phyloP scores from a whole-genome alignment of 352 stramenopile species.

The Thalassiosira allenii region DNA sequence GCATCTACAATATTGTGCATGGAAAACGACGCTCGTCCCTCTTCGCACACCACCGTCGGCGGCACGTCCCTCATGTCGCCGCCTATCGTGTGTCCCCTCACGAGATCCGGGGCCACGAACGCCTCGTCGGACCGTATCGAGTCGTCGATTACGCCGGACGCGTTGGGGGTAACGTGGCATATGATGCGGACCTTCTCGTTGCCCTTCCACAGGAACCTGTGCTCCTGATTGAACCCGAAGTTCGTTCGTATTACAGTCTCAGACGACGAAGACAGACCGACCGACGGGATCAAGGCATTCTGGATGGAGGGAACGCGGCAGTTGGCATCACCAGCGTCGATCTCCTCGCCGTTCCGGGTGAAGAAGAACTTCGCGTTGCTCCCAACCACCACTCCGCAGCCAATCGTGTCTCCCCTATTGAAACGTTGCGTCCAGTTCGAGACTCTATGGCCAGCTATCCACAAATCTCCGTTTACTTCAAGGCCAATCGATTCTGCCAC shows the following conservation, averaged over 20 bases:
- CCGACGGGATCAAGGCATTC: slow-evolving; percentile 19
- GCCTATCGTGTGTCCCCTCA: slow-evolving; percentile 11
- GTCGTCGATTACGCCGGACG: not conserved
- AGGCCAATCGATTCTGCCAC: slow-evolving; percentile 19
- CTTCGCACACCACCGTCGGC: not conserved
- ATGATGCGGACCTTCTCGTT: slow-evolving; percentile 19
- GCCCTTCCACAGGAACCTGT: slow-evolving; percentile 32
- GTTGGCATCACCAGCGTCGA: slow-evolving; percentile 4
- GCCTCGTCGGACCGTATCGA: slow-evolving; percentile 13
- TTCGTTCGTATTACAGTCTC: slow-evolving; percentile 32
- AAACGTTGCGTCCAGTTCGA: slow-evolving; percentile 23
- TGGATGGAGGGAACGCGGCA: slow-evolving; percentile 6
- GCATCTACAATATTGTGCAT: too few relatives aligned
- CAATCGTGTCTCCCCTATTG: slow-evolving; percentile 44
- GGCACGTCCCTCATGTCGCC: slow-evolving; percentile 12
- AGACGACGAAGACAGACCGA: slow-evolving; percentile 9
- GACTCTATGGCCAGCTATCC: slow-evolving; percentile 4
- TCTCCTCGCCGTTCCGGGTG: slow-evolving; percentile 40
- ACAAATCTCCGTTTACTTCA: slow-evolving; percentile 18
- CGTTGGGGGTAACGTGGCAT: slow-evolving; percentile 14
- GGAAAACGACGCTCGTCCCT: not conserved
- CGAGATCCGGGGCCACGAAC: slow-evolving; percentile 11
- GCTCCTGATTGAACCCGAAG: slow-evolving; percentile 27
- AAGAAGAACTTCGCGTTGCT: slow-evolving; percentile 42
- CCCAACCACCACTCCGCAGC: slow-evolving; percentile 49